These are phyloP conservation scores for Fraxinus albicans DNA, from an alignment of 305 asterid genomes.

Conservation along the genomic window DNA sequence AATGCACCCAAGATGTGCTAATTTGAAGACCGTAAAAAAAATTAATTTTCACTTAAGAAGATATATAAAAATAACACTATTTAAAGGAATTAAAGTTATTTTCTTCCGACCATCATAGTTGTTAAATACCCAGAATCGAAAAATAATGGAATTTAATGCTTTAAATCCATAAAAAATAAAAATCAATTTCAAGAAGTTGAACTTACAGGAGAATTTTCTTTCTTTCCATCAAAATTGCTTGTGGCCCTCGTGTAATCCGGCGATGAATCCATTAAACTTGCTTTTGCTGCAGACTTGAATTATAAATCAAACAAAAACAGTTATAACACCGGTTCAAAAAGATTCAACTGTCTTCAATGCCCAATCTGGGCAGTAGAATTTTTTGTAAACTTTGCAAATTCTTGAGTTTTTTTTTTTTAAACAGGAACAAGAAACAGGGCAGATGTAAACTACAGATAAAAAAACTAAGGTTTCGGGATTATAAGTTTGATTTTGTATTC, in stretches of 20 bases:
- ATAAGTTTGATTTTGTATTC: conserved; percentile 19
- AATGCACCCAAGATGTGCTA: background rate
- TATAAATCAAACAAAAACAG: conserved; percentile 2
- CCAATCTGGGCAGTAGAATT: background rate
- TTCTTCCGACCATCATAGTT: background rate
- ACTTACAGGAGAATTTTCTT: conserved; percentile 51
- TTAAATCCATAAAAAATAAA: background rate
- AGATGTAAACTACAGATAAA: conserved; percentile 15
- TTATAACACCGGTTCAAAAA: background rate
- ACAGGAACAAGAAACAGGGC: conserved; percentile 13
- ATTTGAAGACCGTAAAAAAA: background rate
- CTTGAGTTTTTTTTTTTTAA: background rate
- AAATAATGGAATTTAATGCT: background rate
- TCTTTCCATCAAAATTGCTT: conserved; percentile 41
- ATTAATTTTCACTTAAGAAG: background rate
- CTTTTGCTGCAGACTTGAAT: conserved; percentile 14
- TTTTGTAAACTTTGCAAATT: background rate
- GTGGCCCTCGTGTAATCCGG: conserved; percentile 46
- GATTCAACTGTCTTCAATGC: conserved; percentile 21
- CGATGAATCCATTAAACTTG: conserved; percentile 43
- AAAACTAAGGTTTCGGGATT: background rate
- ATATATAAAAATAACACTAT: background rate
- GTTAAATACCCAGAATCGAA: background rate
- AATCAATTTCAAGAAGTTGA: background rate
- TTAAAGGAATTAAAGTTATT: conserved; percentile 7